Conservation (phyloP, 148 eudicot species). For the Amaranthus hypochondriacus region DNA sequence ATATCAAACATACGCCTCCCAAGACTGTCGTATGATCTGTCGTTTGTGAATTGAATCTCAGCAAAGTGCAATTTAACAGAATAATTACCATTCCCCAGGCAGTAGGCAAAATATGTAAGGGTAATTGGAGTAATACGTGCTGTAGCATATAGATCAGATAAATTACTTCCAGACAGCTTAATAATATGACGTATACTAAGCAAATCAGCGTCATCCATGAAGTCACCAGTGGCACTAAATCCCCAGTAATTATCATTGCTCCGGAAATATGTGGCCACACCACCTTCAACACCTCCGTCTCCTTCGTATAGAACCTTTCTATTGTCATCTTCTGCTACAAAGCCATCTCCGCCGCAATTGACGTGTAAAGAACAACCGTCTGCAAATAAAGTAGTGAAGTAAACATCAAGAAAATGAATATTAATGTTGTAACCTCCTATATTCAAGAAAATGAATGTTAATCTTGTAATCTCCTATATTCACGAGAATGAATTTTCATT, state of each 20-base stretch:
- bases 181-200: constrained; percentile 25
- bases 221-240: constrained; percentile 73
- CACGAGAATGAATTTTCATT: background rate
- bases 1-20: constrained; percentile 77
- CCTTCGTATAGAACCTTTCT: constrained; percentile 52
- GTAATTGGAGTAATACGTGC: constrained; percentile 66
- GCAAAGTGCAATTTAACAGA: constrained; percentile 64
- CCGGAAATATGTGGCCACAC: constrained; percentile 42
- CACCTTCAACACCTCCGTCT: constrained; percentile 48
- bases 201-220: constrained; percentile 49
- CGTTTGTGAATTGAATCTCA: constrained; percentile 53
- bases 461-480: background rate
- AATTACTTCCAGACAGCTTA: constrained; percentile 18
- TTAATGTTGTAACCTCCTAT: too few species aligned
- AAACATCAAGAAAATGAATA: background rate
- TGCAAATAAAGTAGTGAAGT: constrained; percentile 25
- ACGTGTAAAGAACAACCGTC: constrained; percentile 67
- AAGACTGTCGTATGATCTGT: constrained; percentile 49
- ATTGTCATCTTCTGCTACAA: constrained; percentile 27
- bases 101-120: constrained; percentile 61
- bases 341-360: constrained; percentile 63
- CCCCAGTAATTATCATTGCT: constrained; percentile 42
- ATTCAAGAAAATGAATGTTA: background rate
- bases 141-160: constrained; percentile 29
- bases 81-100: constrained; percentile 68